Base-by-base conservation (phyloP, 2,329 filamentous ascomycete species). In the Xylariaceae sp. region DNA sequence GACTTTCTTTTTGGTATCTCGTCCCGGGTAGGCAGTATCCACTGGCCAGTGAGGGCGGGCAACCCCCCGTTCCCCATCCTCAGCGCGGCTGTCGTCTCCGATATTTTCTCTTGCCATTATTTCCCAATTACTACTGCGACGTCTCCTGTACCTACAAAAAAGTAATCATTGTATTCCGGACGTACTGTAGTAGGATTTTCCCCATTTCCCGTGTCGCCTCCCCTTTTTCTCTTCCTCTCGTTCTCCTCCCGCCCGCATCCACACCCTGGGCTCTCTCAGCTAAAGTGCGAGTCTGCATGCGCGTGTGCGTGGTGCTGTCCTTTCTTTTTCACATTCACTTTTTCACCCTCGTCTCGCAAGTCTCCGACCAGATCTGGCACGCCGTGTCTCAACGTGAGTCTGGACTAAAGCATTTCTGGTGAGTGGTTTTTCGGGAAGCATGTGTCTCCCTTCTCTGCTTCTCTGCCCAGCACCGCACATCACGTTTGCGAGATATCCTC, bases 21-120 rank as follows among this genome's bases (percentile, higher is more conserved):
- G 48, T 47, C 54, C 54, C 50, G 44, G 47, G 55, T 59, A 30
- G 23, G 23, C 23, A 30, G 23, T 53, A 55, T 55, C 54, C 23
- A 11, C 11, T 30, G 23, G 23, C 23, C 23, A 30, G 23, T 30
- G 23, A 30, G 23, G 23, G 23, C 23, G 23, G 5, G 23, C 23
- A 30, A 30, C 37, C 60, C 65, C 67, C 59, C 56, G 51, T 62
- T 61, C 56, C 57, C 66, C 63, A 67, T 56, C 57, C 48, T 44
- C 60, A 56, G 60, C 56, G 61, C 62, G 58, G 62, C 56, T 63
- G 58, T 65, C 62, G 66, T 63, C 67, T 69, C 68, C 68, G 68
- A 70, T 68, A 69, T 69, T 70, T 69, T 70, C 68, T 70, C 68
- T 68, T 30, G 3, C 23, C 23, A 30, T 30, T 68, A 66, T 67